Conservation (phyloP, 306 rosid genomes). For the Quercus berberidifolia region DNA sequence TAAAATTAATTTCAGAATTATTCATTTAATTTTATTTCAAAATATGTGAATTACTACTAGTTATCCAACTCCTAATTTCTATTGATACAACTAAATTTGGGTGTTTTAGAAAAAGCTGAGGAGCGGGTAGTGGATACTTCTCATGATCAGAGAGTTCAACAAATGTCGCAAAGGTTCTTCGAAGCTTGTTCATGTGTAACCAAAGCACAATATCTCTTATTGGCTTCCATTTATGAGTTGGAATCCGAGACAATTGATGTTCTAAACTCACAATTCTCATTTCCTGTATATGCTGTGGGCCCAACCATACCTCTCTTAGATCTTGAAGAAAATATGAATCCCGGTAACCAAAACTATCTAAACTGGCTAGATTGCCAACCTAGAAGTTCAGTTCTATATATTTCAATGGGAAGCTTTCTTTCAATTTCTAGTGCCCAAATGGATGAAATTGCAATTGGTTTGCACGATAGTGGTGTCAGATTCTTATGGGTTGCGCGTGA, state of each 20-base stretch:
- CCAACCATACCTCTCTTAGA: constrained; percentile 49
- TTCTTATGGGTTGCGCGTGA: not conserved
- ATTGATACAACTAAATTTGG: too few relatives aligned
- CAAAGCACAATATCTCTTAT: constrained; percentile 38
- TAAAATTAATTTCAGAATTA: too few relatives aligned
- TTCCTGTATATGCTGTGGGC: constrained; percentile 45
- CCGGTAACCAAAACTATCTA: constrained; percentile 10
- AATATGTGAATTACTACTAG: too few relatives aligned
- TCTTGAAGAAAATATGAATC: not conserved
- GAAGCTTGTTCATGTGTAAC: constrained; percentile 28
- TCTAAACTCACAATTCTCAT: constrained; percentile 28
- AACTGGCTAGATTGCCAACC: constrained; percentile 43
- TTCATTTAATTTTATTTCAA: too few relatives aligned
- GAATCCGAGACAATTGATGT: constrained; percentile 33
- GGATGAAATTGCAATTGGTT: not conserved
- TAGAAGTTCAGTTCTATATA: not conserved
- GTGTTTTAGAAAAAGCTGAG: not conserved
- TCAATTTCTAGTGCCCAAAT: not conserved
- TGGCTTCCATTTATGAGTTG: constrained; percentile 44
- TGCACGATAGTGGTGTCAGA: not conserved
- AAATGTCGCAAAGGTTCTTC: constrained; percentile 20
- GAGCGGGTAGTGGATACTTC: constrained; percentile 27
- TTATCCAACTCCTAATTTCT: too few relatives aligned
- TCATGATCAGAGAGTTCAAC: constrained; percentile 13
- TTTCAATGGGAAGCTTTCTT: not conserved